A percentile compares a stretch with the other conserved stretches of the same genome.
Evolutionary conservation across 2,329 filamentous ascomycete species (phyloP).

Genomic region (Domatiomyces catenatus): DNA sequence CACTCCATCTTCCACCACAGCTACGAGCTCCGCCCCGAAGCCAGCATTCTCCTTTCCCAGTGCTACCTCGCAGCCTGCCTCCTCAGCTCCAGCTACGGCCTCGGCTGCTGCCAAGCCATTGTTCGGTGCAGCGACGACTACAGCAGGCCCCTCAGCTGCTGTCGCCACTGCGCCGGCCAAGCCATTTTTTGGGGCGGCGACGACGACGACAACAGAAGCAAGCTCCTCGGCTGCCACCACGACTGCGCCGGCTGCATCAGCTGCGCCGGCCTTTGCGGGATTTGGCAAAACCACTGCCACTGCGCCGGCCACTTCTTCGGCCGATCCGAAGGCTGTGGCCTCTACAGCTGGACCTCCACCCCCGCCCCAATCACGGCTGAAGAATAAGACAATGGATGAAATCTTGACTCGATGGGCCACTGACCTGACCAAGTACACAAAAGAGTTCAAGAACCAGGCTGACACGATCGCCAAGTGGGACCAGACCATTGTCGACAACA

Average conservation of each 20-base stretch:
- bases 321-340: conserved; percentile 36
- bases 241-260: conserved; percentile 17
- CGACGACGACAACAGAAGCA: conserved; percentile 9
- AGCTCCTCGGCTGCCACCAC: conserved; percentile 19
- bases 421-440: conserved; percentile 88
- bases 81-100: conserved; percentile 5
- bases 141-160: conserved; percentile 17
- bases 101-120: conserved; percentile 14
- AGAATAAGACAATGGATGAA: conserved; percentile 98
- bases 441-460: conserved; percentile 86
- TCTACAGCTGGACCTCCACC: conserved; percentile 72
- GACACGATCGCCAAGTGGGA: conserved; percentile 82
- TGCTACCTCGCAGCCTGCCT: conserved; percentile 6
- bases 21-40: conserved; percentile 3
- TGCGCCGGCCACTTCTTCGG: conserved; percentile 1
- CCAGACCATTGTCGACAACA: conserved; percentile 78
- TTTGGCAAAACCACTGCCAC: conserved; percentile 5
- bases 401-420: conserved; percentile 95
- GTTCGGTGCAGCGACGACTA: conserved; percentile 4
- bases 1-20: conserved; percentile 5
- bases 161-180: conserved; percentile 19
- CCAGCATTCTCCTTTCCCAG: conserved; percentile 5
- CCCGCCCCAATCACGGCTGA: conserved; percentile 66
- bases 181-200: conserved; percentile 5
- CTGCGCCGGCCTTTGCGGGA: conserved; percentile 3